Evolutionary conservation across 2,329 filamentous ascomycete genomes (phyloP).

Genomic region (Nothophoma quercina): DNA sequence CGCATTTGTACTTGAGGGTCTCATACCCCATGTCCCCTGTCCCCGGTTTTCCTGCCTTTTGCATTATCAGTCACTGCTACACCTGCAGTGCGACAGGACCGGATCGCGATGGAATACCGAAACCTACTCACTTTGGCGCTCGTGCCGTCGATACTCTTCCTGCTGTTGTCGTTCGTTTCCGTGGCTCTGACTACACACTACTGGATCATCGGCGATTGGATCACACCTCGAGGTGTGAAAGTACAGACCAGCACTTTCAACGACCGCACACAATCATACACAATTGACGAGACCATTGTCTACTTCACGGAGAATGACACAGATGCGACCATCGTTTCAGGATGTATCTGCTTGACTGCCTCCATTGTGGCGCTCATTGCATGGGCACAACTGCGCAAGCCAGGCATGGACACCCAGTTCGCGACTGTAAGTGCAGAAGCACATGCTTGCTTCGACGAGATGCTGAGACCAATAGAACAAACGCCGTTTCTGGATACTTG

Average conservation of each 20-base stretch:
- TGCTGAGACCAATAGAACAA: conserved; percentile 26
- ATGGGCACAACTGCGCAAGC: conserved; percentile 33
- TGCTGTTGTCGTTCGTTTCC: conserved; percentile 38
- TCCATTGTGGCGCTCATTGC: conserved; percentile 34
- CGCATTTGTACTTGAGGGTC: conserved; percentile 16
- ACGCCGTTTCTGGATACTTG: conserved; percentile 38
- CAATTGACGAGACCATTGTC: conserved; percentile 35
- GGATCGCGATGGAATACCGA: conserved; percentile 28
- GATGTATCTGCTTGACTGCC: conserved; percentile 34
- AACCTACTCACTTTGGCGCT: conserved; percentile 34
- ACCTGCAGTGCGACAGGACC: conserved; percentile 10
- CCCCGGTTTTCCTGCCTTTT: conserved; percentile 6
- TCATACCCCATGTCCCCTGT: conserved; percentile 9
- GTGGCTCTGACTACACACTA: conserved; percentile 40
- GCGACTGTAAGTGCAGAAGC: conserved; percentile 27
- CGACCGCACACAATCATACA: conserved; percentile 26
- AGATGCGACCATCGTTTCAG: conserved; percentile 38
- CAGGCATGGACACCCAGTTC: conserved; percentile 34
- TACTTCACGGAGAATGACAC: conserved; percentile 35
- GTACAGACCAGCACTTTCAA: conserved; percentile 26
- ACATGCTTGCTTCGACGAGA: background rate
- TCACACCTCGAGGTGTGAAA: conserved; percentile 30
- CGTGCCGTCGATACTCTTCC: conserved; percentile 33
- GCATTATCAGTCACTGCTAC: conserved; percentile 8
- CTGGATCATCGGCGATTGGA: conserved; percentile 42